Base-by-base conservation (phyloP, 257 asterid species). In the Ajuga chamaepitys region DNA sequence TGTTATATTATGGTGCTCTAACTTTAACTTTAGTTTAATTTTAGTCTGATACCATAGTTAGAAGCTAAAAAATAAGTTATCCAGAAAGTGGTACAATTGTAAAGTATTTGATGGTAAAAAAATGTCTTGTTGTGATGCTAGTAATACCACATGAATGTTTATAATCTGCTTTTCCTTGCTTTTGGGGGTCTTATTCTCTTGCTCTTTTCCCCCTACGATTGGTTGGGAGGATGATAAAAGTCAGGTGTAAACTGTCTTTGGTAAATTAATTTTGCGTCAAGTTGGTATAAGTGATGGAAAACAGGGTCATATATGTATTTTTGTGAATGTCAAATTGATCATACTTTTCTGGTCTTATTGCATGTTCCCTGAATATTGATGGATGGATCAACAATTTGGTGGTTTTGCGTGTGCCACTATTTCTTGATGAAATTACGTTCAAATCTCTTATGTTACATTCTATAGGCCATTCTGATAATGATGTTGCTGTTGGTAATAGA, bases 111-210 rank as follows among this genome's bases (percentile, higher is more conserved):
- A n/a, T n/a, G n/a, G n/a, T n/a, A n/a, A n/a, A n/a, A n/a, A n/a
- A n/a, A n/a, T n/a, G n/a, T n/a, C n/a, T n/a, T n/a, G n/a, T 34
- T 63, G 48, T 71, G 50, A 35, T 67, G 74, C 71, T 34, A 62
- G 30, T 63, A 28, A n/a, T 45, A 67, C 34, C 42, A 38, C 67
- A 42, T 46, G 70, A 62, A 54, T 44, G 40, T 30, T 1, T 47
- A 41, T 61, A 53, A 66, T 67, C 38, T 1, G 45, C 24, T 17
- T 47, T 28, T 58, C 42, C 21, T 34, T 8, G 20, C 7, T 38
- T 48, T 28, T 17, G 1, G 58, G 50, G 53, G 14, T 11, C 7
- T 44, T 44, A 14, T 44, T 16, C 25, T 65, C n/a, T 13, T 13
- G 51, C 13, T 21, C 22, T 60, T 67, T 52, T 9, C 16, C 13